Conservation (phyloP, 139 green algal species). For the Chlorella ohadii region DNA sequence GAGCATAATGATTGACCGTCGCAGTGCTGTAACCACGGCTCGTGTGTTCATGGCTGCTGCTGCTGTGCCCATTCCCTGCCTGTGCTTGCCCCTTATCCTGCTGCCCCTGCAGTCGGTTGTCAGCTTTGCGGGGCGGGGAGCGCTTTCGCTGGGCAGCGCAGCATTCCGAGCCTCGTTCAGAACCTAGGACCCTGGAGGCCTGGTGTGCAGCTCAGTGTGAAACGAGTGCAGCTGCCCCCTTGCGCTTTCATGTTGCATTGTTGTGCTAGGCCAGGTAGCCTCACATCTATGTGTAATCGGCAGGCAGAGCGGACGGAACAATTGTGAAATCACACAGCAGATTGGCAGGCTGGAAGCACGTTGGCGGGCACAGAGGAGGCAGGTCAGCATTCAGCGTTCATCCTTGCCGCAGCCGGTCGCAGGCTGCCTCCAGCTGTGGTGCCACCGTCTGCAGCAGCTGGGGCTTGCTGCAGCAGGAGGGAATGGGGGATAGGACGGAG, state of each 20-base stretch:
- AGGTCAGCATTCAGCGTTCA: too few relatives aligned
- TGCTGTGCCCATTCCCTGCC: not conserved
- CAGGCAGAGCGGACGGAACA: too few relatives aligned
- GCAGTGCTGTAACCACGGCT: too few relatives aligned
- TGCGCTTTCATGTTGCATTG: not conserved
- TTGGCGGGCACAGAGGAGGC: too few relatives aligned
- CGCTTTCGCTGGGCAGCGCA: conserved; percentile 32
- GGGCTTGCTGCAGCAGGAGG: not conserved
- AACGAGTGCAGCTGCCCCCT: not conserved
- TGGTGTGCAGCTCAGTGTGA: too few relatives aligned
- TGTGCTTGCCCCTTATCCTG: not conserved
- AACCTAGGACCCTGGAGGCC: too few relatives aligned
- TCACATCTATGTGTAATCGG: not conserved
- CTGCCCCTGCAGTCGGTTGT: conserved; percentile 9
- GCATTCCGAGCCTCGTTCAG: conserved; percentile 19
- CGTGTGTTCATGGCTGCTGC: not conserved
- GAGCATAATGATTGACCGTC: too few relatives aligned
- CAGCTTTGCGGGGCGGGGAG: not conserved
- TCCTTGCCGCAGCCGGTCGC: conserved; percentile 6
- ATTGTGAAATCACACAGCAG: too few relatives aligned
- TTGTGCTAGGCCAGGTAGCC: not conserved
- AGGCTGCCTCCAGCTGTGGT: conserved; percentile 3
- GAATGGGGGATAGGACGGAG: not conserved
- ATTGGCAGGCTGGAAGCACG: too few relatives aligned
- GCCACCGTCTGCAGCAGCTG: not conserved